phyloP scores from a whole-genome alignment of 1,284 basidiomycete genomes.

The Fistulina hepatica region DNA sequence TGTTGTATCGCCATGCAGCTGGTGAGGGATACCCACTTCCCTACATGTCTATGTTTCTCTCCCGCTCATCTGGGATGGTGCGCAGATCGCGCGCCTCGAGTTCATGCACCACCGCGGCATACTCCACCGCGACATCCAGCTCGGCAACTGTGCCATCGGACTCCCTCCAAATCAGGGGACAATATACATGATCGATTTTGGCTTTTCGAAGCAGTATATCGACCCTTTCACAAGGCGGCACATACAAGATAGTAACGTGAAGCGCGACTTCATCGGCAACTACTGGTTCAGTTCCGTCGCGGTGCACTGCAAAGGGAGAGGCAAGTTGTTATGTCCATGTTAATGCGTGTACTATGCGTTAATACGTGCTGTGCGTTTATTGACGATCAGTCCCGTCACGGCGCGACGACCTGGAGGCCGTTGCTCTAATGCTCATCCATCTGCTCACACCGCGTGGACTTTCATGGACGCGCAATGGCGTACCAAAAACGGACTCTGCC shows the following conservation, averaged over 20 bases:
- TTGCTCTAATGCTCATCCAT: constrained; percentile 67
- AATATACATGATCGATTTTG: constrained; percentile 76
- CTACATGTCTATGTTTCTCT: background rate
- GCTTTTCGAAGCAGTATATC: constrained; percentile 67
- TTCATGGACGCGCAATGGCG: constrained; percentile 63
- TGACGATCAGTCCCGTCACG: constrained; percentile 50
- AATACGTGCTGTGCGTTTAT: constrained; percentile 4
- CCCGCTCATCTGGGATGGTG: constrained; percentile 6
- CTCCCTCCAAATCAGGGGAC: constrained; percentile 41
- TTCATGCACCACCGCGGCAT: constrained; percentile 64
- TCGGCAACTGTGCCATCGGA: constrained; percentile 63
- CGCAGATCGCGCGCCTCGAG: constrained; percentile 53
- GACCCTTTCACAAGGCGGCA: constrained; percentile 50
- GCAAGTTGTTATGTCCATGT: constrained; percentile 25
- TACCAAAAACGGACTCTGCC: constrained; percentile 53
- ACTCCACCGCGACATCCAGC: constrained; percentile 65
- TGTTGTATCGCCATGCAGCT: constrained; percentile 66
- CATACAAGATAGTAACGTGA: constrained; percentile 52
- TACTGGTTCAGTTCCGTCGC: constrained; percentile 71
- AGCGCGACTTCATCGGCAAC: constrained; percentile 68
- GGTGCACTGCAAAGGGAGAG: constrained; percentile 64
- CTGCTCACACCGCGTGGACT: constrained; percentile 64
- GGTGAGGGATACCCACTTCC: constrained; percentile 29
- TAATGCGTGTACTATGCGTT: no score
- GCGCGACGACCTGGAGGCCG: constrained; percentile 65